Base-by-base conservation (phyloP, 371 early-diverging fungal species). In the Mortierella sp. region DNA sequence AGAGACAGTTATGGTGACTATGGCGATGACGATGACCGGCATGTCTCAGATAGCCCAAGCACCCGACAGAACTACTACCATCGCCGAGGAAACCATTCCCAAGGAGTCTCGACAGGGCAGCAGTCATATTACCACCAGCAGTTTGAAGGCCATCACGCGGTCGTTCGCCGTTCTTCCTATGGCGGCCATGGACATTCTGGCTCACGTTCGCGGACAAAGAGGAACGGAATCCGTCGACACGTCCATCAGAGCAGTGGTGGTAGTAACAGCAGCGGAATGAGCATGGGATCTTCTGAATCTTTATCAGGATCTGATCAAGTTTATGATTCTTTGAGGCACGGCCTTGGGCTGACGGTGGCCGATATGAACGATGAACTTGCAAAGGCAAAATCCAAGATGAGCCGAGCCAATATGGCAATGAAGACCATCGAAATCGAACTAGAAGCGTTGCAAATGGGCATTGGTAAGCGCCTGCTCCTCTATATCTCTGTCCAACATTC, bases 361-460 rank as follows among this genome's bases (percentile, higher is more conserved):
- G 76, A 76, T 26, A 58, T 77, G 72, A 62, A 58, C 25, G 79
- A 77, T 23, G 72, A 77, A 53, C 46, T 77, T 30, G 67, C 72
- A 23, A 77, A 77, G 60, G 73, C 79, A 0, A 69, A 72, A 18
- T 47, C 62, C 45, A 62, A 68, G 30, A 72, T 77, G 73, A 62
- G 16, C 29, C 62, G 69, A 15, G 66, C 72, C 23, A 77, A 55
- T 60, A 68, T 63, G 18, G 72, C 72, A 5, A 72, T 77, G 69
- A 62, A 62, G 47, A 69, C 37, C 60, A 72, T 77, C 65, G 79
- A 77, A 30, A 50, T 66, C 45, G 79, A 77, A 45, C 73, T 77
- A 2, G 69, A 72, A 47, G 66, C 70, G 14, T 48, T 77, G 66
- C 79, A 77, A 28, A 7, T 56, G 56, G 62, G 66, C 26, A 77